phyloP scores from a whole-genome alignment of 2,329 filamentous ascomycete species.

The Aurifilum marmelostoma region DNA sequence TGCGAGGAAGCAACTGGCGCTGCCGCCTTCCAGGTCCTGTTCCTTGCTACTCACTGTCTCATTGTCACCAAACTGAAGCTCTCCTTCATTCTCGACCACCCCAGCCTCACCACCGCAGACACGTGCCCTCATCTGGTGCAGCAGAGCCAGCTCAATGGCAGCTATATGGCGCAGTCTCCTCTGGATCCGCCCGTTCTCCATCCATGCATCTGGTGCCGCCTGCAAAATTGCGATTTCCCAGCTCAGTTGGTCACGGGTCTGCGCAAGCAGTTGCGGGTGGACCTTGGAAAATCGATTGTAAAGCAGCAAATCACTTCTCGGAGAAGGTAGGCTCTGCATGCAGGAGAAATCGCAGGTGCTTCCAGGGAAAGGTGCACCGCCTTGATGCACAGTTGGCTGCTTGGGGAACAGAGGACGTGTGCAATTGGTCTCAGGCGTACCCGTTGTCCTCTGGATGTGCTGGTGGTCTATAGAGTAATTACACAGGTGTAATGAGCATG shows the following conservation, averaged over 20 bases:
- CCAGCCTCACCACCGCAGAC: neutral
- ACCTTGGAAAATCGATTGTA: neutral
- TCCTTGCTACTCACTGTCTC: too few relatives aligned
- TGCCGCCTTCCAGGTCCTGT: neutral
- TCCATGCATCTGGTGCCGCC: neutral
- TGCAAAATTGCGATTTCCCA: neutral
- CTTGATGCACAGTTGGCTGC: neutral
- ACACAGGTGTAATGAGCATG: neutral
- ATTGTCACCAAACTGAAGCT: too few relatives aligned
- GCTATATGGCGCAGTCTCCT: neutral
- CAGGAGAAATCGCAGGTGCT: neutral
- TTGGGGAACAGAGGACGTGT: neutral
- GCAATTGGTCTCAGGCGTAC: neutral
- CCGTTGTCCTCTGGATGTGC: neutral
- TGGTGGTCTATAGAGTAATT: neutral
- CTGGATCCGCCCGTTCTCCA: constrained; percentile 4
- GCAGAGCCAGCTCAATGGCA: neutral
- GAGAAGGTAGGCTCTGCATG: neutral
- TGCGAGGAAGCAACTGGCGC: neutral
- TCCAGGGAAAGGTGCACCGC: neutral
- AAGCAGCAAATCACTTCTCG: neutral
- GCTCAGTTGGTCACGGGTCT: neutral
- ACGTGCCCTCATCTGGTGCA: neutral
- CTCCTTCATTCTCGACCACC: neutral
- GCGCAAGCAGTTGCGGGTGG: neutral